These are phyloP conservation scores for Diaporthe humulicola DNA, from an alignment of 2,329 filamentous ascomycete genomes.

Conservation along the genomic window DNA sequence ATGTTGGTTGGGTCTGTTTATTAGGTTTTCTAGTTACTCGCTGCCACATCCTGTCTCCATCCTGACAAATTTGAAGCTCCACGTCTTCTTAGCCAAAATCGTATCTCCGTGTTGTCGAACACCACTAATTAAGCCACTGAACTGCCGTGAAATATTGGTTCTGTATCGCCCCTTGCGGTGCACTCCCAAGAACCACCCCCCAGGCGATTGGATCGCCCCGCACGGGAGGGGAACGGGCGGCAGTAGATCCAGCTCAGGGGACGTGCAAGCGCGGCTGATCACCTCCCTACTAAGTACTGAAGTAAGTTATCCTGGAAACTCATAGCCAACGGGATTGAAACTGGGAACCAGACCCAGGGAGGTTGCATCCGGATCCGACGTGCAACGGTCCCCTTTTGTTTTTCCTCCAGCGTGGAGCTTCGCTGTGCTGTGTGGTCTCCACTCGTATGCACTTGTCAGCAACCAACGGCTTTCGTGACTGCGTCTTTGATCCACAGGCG, in stretches of 20 bases:
- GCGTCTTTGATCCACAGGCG: background rate
- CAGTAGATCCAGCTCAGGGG: background rate
- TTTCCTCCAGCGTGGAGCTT: background rate
- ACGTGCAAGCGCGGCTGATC: background rate
- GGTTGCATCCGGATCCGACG: constrained; percentile 5
- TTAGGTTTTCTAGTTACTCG: background rate
- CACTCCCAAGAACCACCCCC: background rate
- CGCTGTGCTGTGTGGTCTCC: background rate
- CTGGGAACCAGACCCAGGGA: background rate
- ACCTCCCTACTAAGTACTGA: background rate
- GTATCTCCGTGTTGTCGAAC: background rate
- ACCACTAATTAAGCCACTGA: background rate
- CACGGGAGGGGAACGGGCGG: background rate
- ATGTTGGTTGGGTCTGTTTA: background rate
- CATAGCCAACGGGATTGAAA: background rate
- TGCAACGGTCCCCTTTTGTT: background rate
- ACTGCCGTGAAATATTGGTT: background rate
- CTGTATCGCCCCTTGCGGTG: background rate
- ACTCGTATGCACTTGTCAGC: background rate
- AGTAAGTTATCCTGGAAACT: background rate
- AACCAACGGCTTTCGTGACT: background rate
- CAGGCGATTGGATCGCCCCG: background rate
- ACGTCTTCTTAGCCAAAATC: background rate
- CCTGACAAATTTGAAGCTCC: background rate
- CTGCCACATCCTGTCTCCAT: background rate